phyloP scores from a whole-genome alignment of 1,139 yeast genomes.

The Suhomyces choctaworum region DNA sequence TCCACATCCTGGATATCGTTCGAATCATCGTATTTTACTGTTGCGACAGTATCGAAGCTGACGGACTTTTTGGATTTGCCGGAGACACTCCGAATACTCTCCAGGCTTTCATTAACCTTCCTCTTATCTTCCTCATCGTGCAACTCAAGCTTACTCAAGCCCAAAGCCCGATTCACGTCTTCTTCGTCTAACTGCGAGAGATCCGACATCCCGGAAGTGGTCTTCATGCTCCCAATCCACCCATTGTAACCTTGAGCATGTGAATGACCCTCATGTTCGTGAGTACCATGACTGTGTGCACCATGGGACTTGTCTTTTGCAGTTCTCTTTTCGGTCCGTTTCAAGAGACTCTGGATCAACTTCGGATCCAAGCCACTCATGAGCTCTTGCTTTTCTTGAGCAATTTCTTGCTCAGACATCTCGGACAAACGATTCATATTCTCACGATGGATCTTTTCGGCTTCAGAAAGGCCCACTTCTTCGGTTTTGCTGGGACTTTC shows the following conservation, averaged over 20 bases:
- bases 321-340: conserved; percentile 36
- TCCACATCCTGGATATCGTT: conserved; percentile 24
- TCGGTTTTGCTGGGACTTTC: background rate
- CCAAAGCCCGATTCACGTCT: conserved; percentile 44
- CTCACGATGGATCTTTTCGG: conserved; percentile 74
- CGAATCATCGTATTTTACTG: conserved; percentile 41
- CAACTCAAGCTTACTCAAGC: conserved; percentile 20
- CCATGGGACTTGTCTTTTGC: conserved; percentile 20
- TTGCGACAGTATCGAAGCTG: conserved; percentile 43
- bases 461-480: conserved; percentile 44
- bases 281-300: conserved; percentile 5
- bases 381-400: conserved; percentile 65
- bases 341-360: conserved; percentile 57
- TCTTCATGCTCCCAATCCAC: conserved; percentile 69
- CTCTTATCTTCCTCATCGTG: conserved; percentile 14
- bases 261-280: conserved; percentile 26
- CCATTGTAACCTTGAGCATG: conserved; percentile 70
- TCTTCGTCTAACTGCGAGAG: conserved; percentile 37
- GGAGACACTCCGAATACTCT: background rate
- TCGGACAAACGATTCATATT: conserved; percentile 60
- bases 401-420: conserved; percentile 70
- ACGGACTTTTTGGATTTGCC: conserved; percentile 31
- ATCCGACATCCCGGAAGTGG: conserved; percentile 35
- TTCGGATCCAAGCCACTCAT: conserved; percentile 67
- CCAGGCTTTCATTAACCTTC: conserved; percentile 1